These are phyloP conservation scores for Fusarium begoniae DNA, from an alignment of 2,329 filamentous ascomycete genomes.

Conservation along the genomic window DNA sequence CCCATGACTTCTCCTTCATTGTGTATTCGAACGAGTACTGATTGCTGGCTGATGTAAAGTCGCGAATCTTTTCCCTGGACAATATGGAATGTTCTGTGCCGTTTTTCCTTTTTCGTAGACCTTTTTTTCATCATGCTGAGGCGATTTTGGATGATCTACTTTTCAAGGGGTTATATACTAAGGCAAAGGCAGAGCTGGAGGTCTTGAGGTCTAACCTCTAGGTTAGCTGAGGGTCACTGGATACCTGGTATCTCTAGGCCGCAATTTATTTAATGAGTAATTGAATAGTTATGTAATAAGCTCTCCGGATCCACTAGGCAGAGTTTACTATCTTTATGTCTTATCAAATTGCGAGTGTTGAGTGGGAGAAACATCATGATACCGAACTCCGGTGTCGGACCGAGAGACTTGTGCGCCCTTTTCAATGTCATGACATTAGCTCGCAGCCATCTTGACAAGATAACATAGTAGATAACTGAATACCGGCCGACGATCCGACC, in stretches of 20 bases:
- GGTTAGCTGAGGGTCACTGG: background rate
- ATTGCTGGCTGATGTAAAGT: accelerated
- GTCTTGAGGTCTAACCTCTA: background rate
- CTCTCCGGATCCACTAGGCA: accelerated
- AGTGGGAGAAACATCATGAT: background rate
- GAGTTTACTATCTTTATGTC: background rate
- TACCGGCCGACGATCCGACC: background rate
- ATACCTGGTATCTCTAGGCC: background rate
- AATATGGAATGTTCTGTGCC: accelerated
- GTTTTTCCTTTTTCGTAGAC: background rate
- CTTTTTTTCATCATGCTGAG: background rate
- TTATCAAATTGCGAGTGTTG: background rate
- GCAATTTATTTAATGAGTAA: background rate
- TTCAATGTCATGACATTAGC: background rate
- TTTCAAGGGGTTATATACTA: too few species aligned
- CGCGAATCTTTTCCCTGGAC: background rate
- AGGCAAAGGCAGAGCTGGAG: accelerated
- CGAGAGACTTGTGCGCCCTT: background rate
- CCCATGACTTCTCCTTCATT: background rate
- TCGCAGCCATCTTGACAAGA: background rate
- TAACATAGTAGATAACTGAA: background rate
- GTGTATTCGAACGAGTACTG: background rate
- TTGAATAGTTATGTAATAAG: background rate
- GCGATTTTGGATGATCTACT: background rate
- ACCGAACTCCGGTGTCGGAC: background rate